A percentile compares a stretch with the other conserved stretches of the same genome.
These are phyloP conservation scores for Panaeolus cyanescens DNA, from an alignment of 768 basidiomycete species.

Conservation along the genomic window DNA sequence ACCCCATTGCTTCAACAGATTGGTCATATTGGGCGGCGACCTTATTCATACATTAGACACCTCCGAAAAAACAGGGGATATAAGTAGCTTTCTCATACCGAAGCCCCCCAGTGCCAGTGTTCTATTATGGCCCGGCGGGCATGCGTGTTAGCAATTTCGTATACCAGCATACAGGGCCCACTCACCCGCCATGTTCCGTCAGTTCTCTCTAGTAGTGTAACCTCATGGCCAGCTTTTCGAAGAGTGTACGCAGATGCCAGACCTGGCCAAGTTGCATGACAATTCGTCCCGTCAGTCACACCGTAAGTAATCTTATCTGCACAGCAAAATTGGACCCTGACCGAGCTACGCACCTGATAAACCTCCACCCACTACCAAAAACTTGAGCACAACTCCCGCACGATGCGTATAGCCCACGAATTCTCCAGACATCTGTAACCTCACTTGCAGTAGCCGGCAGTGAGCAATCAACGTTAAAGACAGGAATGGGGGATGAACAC, in stretches of 20 bases:
- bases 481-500: background rate
- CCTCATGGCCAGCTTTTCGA: constrained; percentile 57
- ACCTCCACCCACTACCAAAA: constrained; percentile 47
- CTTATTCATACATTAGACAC: constrained; percentile 15
- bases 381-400: constrained; percentile 30
- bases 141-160: background rate
- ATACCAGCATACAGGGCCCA: background rate
- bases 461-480: background rate
- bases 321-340: background rate
- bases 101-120: background rate
- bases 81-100: background rate
- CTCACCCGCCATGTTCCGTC: constrained; percentile 44
- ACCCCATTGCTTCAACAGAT: constrained; percentile 57
- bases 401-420: background rate
- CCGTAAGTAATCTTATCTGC: background rate
- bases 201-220: constrained; percentile 55
- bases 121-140: constrained; percentile 27
- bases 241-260: constrained; percentile 58
- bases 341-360: constrained; percentile 35
- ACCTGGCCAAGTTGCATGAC: constrained; percentile 32
- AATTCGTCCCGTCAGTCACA: background rate
- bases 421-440: constrained; percentile 28
- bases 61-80: background rate
- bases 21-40: constrained; percentile 59
- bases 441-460: background rate